Evolutionary conservation across 2,329 filamentous ascomycete genomes (phyloP), one percentile per base, ranked within the genome.

Genomic region (Exophiala viscosa): DNA sequence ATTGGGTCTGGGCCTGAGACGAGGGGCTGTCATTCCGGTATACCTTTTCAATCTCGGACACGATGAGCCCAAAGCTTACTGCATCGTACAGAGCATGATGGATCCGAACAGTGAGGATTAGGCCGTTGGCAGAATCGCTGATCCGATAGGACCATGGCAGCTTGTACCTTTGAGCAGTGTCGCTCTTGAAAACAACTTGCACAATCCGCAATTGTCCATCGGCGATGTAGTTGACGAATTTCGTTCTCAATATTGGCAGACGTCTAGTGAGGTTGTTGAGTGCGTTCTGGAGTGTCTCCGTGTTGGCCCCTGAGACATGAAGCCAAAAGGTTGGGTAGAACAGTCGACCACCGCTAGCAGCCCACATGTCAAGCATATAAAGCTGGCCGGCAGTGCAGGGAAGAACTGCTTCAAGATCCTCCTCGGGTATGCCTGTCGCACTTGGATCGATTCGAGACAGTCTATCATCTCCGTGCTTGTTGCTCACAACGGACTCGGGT

Each of bases 61-160:
- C 72, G 5, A 95, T 70, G 0, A 77, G 66, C 1, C 84, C 81
- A 3, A 96, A 73, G 62, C 88, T 93, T 54, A 95, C 77, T 5
- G 85, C 90, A 66, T 96, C 92, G 65, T 96, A 97, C 0, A 96
- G 75, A 0, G 88, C 87, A 66, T 97, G 91, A 58, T 96, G 90
- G 3, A 96, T 85, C 20, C 75, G 75, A 4, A 90, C 73, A 2
- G 78, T 70, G 41, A 70, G 32, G 60, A 40, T 76, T 5, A 50
- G 15, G 8, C 49, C 40, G 8, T 44, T 33, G 3, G 20, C 42
- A n/a, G 32, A 11, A 13, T 45, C 15, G 5, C 34, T 15, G 18
- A 54, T 32, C 2, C 46, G 28, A 13, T 55, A 34, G 6, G 47
- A 51, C 53, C 58, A 54, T 5, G 60, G 53, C 9, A 60, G 28